Evolutionary conservation across 192 early-diverging fungal species (phyloP).

Genomic region (Linnemannia zychae): DNA sequence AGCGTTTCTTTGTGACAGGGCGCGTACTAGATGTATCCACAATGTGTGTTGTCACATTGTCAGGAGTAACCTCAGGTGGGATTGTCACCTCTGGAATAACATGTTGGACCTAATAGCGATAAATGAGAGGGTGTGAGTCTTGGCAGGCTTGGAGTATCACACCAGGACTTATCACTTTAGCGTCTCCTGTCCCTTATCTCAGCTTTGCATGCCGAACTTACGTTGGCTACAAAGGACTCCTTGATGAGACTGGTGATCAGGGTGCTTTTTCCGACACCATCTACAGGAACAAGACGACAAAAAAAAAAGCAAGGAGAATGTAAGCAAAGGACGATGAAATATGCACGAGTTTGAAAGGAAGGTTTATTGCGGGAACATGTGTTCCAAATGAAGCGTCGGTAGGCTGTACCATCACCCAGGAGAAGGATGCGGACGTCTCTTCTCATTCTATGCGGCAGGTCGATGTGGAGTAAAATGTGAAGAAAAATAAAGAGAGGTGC

Average conservation of each 20-base stretch:
- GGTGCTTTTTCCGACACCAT: constrained; percentile 96
- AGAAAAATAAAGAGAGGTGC: background rate
- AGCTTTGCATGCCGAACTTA: constrained; percentile 53
- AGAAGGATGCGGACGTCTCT: constrained; percentile 94
- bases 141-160: background rate
- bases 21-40: constrained; percentile 92
- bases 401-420: constrained; percentile 86
- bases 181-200: background rate
- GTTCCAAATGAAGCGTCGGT: background rate
- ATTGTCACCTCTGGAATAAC: constrained; percentile 99
- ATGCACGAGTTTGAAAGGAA: background rate
- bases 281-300: constrained; percentile 45
- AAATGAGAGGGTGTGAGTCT: background rate
- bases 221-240: constrained; percentile 94
- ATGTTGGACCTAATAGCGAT: constrained; percentile 84
- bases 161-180: background rate
- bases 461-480: background rate
- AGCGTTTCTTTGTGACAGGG: background rate
- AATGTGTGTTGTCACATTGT: constrained; percentile 97
- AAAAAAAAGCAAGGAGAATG: background rate
- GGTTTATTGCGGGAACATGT: background rate
- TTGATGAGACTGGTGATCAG: constrained; percentile 97
- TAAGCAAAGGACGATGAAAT: background rate
- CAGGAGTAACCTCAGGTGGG: constrained; percentile 96
- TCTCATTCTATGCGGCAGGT: constrained; percentile 65